A percentile compares a stretch with the other conserved stretches of the same genome.
These are phyloP conservation scores for Pestalotiopsis sp. DNA, from an alignment of 2,329 filamentous ascomycete species.

Conservation along the genomic window DNA sequence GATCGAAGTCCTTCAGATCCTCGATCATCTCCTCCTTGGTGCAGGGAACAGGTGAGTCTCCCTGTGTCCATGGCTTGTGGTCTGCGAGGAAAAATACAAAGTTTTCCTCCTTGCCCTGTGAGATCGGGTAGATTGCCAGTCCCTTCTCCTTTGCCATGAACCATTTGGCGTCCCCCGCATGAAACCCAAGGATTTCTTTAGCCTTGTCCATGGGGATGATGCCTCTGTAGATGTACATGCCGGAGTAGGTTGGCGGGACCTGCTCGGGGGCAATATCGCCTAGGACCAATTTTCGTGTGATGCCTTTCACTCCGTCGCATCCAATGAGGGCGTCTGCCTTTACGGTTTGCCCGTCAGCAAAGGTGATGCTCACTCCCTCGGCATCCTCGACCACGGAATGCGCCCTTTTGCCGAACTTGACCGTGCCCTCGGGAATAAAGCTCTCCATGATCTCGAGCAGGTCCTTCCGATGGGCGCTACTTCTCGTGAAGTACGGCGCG, in stretches of 20 bases:
- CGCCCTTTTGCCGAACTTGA: slow-evolving; percentile 30
- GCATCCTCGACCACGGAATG: slow-evolving; percentile 24
- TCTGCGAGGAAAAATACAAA: slow-evolving; percentile 28
- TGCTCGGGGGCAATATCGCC: slow-evolving; percentile 26
- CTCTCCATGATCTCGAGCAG: slow-evolving; percentile 45
- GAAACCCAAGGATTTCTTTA: slow-evolving; percentile 27
- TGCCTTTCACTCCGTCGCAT: slow-evolving; percentile 30
- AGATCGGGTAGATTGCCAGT: slow-evolving; percentile 28
- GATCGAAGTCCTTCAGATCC: slow-evolving; percentile 27
- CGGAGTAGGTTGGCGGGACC: slow-evolving; percentile 29
- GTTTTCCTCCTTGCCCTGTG: slow-evolving; percentile 27
- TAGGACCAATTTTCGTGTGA: slow-evolving; percentile 26
- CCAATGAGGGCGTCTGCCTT: slow-evolving; percentile 27
- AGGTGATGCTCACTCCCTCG: slow-evolving; percentile 25
- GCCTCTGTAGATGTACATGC: slow-evolving; percentile 33
- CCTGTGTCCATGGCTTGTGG: slow-evolving; percentile 22
- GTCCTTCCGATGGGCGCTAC: slow-evolving; percentile 43
- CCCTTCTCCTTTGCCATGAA: slow-evolving; percentile 28
- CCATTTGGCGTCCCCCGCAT: slow-evolving; percentile 31
- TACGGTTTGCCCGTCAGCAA: slow-evolving; percentile 24
- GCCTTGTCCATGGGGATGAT: slow-evolving; percentile 32
- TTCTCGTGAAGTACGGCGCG: slow-evolving; percentile 38
- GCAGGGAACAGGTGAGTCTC: slow-evolving; percentile 24
- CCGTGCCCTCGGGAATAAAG: slow-evolving; percentile 28
- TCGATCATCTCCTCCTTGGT: slow-evolving; percentile 29